phyloP scores from a whole-genome alignment of 371 early-diverging fungal genomes.

The Saksenaea oblongispora region DNA sequence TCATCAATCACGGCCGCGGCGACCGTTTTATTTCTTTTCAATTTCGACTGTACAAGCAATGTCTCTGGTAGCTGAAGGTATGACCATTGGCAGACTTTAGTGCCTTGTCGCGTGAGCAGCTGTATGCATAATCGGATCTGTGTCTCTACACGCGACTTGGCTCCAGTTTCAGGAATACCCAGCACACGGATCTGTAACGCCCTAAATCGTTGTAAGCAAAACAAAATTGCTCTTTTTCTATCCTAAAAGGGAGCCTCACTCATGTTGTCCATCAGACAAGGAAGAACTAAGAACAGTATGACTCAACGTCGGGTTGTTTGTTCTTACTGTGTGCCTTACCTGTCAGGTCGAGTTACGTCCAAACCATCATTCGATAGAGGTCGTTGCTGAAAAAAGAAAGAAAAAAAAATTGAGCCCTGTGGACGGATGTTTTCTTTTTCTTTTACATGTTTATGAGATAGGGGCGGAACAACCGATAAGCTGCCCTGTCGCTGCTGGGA shows the following conservation, averaged over 20 bases:
- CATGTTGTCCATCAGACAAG: not conserved
- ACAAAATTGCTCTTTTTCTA: not conserved
- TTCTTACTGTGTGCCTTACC: too few relatives aligned
- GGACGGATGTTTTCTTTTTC: too few relatives aligned
- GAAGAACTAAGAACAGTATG: too few relatives aligned
- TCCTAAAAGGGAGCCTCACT: too few relatives aligned
- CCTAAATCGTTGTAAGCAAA: not conserved
- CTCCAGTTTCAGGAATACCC: slow-evolving; percentile 75
- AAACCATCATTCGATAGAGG: too few relatives aligned
- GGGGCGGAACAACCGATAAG: too few relatives aligned
- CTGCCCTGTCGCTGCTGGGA: not conserved
- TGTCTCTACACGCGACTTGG: slow-evolving; percentile 90
- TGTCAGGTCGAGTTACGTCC: too few relatives aligned
- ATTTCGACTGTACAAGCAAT: slow-evolving; percentile 50
- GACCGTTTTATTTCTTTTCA: not conserved
- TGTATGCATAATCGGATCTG: slow-evolving; percentile 88
- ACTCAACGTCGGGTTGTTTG: too few relatives aligned
- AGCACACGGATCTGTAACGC: slow-evolving; percentile 49
- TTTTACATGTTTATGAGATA: too few relatives aligned
- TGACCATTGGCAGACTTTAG: slow-evolving; percentile 73
- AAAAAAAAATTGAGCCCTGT: too few relatives aligned
- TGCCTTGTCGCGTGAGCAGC: slow-evolving; percentile 67
- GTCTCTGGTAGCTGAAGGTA: slow-evolving; percentile 79
- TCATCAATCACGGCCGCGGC: slow-evolving; percentile 23
- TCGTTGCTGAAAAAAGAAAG: too few relatives aligned